Conservation (phyloP, 345 rosid genomes). For the Boechera stricta region DNA sequence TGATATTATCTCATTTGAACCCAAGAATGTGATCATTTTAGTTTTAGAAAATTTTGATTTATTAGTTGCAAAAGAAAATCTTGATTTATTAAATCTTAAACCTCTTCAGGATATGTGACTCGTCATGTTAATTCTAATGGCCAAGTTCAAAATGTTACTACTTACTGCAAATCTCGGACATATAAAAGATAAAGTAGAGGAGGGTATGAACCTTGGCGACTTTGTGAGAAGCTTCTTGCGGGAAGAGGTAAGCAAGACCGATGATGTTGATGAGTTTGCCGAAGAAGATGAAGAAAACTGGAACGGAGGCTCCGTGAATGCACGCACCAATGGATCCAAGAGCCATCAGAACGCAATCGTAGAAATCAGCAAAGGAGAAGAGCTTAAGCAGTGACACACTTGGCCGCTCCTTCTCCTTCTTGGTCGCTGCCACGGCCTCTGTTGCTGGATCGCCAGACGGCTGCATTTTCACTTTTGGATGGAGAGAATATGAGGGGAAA, state of each 20-base stretch:
- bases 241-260: constrained; percentile 89
- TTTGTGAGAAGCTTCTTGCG: constrained; percentile 79
- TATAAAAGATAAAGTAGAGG: no score
- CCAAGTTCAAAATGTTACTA: constrained; percentile 12
- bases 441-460: constrained; percentile 36
- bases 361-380: constrained; percentile 79
- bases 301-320: constrained; percentile 91
- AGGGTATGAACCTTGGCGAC: constrained; percentile 72
- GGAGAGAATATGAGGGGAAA: background rate
- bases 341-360: constrained; percentile 74
- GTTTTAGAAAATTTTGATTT: no score
- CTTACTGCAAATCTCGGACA: no score
- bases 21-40: background rate
- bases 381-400: constrained; percentile 68
- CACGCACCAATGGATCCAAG: constrained; percentile 87
- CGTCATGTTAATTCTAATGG: background rate
- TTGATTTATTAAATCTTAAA: constrained; percentile 9
- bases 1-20: background rate
- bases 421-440: background rate
- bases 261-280: constrained; percentile 84
- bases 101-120: background rate
- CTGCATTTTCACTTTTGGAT: constrained; percentile 34
- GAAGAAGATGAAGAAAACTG: constrained; percentile 92
- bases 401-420: constrained; percentile 34
- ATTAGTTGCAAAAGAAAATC: background rate